phyloP scores from a whole-genome alignment of 2,329 filamentous ascomycete species.

The Xylariaceae sp. region DNA sequence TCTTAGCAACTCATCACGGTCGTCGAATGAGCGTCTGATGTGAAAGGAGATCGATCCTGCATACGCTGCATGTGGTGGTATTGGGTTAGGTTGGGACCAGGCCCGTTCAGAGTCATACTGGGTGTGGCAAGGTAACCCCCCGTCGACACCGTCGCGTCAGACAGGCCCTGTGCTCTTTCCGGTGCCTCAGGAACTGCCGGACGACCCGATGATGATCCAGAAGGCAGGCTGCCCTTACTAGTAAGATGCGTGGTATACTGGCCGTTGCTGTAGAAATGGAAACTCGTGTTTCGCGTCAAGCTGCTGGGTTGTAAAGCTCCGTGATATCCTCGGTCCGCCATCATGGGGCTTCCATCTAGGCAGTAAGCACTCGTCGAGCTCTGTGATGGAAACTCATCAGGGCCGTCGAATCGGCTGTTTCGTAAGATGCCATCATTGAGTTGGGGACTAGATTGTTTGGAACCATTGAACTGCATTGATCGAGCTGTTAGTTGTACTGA shows the following conservation, averaged over 20 bases:
- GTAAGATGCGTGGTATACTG: conserved; percentile 29
- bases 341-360: conserved; percentile 36
- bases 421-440: conserved; percentile 45
- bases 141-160: conserved; percentile 33
- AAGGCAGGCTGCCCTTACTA: conserved; percentile 32
- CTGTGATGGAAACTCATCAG: conserved; percentile 33
- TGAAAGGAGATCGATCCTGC: conserved; percentile 46
- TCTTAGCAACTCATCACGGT: conserved; percentile 43
- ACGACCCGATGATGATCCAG: conserved; percentile 30
- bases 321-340: conserved; percentile 32
- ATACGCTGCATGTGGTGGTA: conserved; percentile 37
- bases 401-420: conserved; percentile 41
- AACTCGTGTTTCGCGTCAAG: conserved; percentile 35
- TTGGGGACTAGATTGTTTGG: conserved; percentile 50
- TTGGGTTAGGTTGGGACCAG: conserved; percentile 20
- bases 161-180: conserved; percentile 32
- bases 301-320: conserved; percentile 40
- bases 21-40: conserved; percentile 44
- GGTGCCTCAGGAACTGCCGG: conserved; percentile 20
- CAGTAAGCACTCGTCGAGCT: conserved; percentile 35
- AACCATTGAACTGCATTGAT: conserved; percentile 51
- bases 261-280: conserved; percentile 33
- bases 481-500: conserved; percentile 24
- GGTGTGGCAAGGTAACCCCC: conserved; percentile 39
- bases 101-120: conserved; percentile 32